Percentiles rank a stretch among this genome's conserved stretches.
phyloP scores from a whole-genome alignment of 129 eudicot genomes.

The Chrysanthemum seticuspe region DNA sequence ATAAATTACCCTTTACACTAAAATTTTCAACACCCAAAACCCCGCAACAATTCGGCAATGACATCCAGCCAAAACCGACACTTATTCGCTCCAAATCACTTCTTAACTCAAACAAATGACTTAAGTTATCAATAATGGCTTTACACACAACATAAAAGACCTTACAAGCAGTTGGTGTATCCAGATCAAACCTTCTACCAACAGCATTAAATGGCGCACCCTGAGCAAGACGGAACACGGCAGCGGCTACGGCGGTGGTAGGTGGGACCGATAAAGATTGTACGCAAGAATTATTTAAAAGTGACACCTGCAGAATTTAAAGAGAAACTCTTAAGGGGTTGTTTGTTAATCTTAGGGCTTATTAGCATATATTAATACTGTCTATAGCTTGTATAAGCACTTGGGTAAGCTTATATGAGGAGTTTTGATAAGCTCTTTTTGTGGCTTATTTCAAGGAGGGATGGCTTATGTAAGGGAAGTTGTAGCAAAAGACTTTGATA shows the following conservation, averaged over 20 bases:
- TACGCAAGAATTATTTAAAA: constrained; percentile 21
- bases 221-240: constrained; percentile 75
- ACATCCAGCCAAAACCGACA: constrained; percentile 78
- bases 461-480: too few species aligned
- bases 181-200: constrained; percentile 52
- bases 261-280: constrained; percentile 37
- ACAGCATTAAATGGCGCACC: constrained; percentile 52
- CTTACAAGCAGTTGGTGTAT: constrained; percentile 53
- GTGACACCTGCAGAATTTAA: constrained; percentile 10
- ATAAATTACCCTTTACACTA: constrained; percentile 46
- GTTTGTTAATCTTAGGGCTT: too few species aligned
- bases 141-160: constrained; percentile 70
- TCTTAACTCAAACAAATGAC: constrained; percentile 64
- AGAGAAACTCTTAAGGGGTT: too few species aligned
- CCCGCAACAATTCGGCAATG: constrained; percentile 87
- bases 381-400: too few species aligned
- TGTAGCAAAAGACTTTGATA: too few species aligned
- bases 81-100: constrained; percentile 61
- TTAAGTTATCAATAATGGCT: constrained; percentile 59
- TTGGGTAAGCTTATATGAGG: too few species aligned
- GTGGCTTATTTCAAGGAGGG: too few species aligned
- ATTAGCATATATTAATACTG: too few species aligned
- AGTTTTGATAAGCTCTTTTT: too few species aligned
- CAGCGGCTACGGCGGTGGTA: constrained; percentile 57
- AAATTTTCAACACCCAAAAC: constrained; percentile 71